These are phyloP conservation scores for Thielaviopsis populi DNA, from an alignment of 2,329 filamentous ascomycete genomes.

Conservation along the genomic window DNA sequence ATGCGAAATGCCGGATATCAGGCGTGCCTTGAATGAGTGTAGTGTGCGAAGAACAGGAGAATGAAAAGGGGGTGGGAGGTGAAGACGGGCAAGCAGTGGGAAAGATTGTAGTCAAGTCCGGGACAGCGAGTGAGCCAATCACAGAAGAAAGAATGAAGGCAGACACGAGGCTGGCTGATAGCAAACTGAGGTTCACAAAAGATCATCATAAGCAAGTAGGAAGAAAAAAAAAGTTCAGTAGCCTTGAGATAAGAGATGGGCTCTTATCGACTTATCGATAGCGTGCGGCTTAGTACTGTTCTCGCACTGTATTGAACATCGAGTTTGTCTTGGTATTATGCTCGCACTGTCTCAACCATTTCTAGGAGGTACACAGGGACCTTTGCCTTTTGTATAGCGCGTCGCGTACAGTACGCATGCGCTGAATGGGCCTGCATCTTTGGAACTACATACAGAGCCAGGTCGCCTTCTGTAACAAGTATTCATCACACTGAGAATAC, in stretches of 20 bases:
- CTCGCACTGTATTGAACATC: neutral
- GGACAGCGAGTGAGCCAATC: neutral
- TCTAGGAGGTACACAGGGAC: too few species aligned
- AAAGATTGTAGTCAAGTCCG: neutral
- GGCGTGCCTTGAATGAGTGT: neutral
- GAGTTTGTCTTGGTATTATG: too few species aligned
- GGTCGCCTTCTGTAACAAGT: too few species aligned
- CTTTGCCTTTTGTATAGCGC: too few species aligned
- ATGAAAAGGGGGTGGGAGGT: neutral
- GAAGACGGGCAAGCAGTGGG: neutral
- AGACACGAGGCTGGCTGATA: constrained; percentile 12
- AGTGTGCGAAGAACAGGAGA: neutral
- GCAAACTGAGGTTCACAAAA: neutral
- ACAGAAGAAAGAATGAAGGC: neutral
- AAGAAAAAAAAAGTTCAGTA: constrained; percentile 14
- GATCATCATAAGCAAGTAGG: neutral
- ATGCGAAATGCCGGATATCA: constrained; percentile 1
- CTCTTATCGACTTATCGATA: constrained; percentile 15
- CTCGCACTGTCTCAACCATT: too few species aligned
- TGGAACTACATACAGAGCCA: too few species aligned
- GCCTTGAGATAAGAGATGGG: constrained; percentile 11
- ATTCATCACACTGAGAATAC: too few species aligned
- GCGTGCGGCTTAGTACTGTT: neutral
- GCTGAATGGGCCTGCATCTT: too few species aligned
- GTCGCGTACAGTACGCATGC: too few species aligned